Evolutionary conservation across 2,329 filamentous ascomycete genomes (phyloP).

Genomic region (Hypoxylon sp.): DNA sequence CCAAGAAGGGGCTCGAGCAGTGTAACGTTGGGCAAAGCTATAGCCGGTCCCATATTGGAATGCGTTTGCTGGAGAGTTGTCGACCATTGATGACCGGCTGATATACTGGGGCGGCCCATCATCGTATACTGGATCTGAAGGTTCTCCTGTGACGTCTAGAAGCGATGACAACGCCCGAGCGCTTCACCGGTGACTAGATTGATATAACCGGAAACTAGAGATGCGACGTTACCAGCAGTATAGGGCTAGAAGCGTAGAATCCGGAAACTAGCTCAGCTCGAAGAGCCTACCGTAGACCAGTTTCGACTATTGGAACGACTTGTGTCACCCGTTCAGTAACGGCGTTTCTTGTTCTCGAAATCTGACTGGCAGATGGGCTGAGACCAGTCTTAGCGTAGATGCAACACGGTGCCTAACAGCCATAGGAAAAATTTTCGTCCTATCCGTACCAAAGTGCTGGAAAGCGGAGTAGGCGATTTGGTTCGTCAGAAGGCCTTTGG

Average conservation of each 20-base stretch:
- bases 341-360: slow-evolving; percentile 1
- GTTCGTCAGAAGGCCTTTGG: slow-evolving; percentile 2
- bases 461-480: slow-evolving; percentile 18
- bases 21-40: slow-evolving; percentile 30
- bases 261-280: slow-evolving; percentile 7
- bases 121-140: slow-evolving; percentile 21
- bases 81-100: slow-evolving; percentile 8
- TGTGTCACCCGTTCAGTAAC: slow-evolving; percentile 8
- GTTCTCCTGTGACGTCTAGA: slow-evolving; percentile 24
- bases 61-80: slow-evolving; percentile 14
- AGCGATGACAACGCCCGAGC: slow-evolving; percentile 12
- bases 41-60: slow-evolving; percentile 23
- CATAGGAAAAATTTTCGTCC: slow-evolving; percentile 20
- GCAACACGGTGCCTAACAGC: slow-evolving; percentile 24
- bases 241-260: slow-evolving; percentile 25
- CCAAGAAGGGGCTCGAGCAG: slow-evolving; percentile 6
- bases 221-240: slow-evolving; percentile 33
- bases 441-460: slow-evolving; percentile 20
- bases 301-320: slow-evolving; percentile 13
- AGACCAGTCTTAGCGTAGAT: slow-evolving; percentile 3
- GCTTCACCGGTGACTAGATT: slow-evolving; percentile 12
- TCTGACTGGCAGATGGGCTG: slow-evolving; percentile 21
- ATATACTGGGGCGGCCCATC: slow-evolving; percentile 19
- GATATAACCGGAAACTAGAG: slow-evolving; percentile 24
- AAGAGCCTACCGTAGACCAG: neutral